A percentile compares a stretch with the other conserved stretches of the same genome.
These are phyloP conservation scores for Globisporangium spiculum DNA, from an alignment of 352 stramenopile species.

Conservation along the genomic window DNA sequence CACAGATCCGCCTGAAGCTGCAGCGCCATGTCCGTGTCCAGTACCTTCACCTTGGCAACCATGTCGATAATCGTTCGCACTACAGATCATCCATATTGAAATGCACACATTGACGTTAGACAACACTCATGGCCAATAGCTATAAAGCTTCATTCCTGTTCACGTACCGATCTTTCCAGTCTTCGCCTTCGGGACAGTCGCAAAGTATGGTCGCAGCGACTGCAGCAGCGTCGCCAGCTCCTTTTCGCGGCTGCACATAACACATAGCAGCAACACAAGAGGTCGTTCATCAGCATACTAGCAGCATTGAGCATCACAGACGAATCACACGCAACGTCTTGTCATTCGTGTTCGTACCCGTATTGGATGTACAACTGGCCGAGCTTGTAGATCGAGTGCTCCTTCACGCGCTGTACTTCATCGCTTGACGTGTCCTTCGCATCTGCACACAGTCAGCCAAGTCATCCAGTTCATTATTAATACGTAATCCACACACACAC, in stretches of 20 bases:
- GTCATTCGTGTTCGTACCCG: conserved; percentile 30
- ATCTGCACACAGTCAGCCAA: conserved; percentile 24
- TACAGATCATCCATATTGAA: conserved; percentile 19
- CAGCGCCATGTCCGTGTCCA: conserved; percentile 90
- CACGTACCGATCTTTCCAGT: conserved; percentile 95
- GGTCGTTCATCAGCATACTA: background rate
- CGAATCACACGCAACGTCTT: background rate
- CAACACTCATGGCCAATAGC: background rate
- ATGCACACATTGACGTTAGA: background rate
- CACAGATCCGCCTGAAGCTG: conserved; percentile 95
- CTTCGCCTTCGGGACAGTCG: conserved; percentile 95
- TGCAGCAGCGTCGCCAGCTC: conserved; percentile 84
- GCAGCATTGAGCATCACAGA: background rate
- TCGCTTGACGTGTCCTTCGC: conserved; percentile 59
- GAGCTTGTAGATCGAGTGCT: conserved; percentile 95
- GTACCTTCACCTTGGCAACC: conserved; percentile 88
- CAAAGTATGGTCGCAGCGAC: conserved; percentile 93
- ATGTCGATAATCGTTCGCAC: conserved; percentile 98
- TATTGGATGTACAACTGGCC: conserved; percentile 90
- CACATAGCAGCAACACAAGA: background rate
- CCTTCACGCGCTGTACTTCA: conserved; percentile 90
- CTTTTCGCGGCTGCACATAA: conserved; percentile 65
- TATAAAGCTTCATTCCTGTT: background rate
- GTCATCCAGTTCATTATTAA: background rate
- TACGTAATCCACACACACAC: background rate